Evolutionary conservation across 1,284 basidiomycete species (phyloP), one percentile per base, ranked within the genome.

Genomic region (Marasmius fiardii): DNA sequence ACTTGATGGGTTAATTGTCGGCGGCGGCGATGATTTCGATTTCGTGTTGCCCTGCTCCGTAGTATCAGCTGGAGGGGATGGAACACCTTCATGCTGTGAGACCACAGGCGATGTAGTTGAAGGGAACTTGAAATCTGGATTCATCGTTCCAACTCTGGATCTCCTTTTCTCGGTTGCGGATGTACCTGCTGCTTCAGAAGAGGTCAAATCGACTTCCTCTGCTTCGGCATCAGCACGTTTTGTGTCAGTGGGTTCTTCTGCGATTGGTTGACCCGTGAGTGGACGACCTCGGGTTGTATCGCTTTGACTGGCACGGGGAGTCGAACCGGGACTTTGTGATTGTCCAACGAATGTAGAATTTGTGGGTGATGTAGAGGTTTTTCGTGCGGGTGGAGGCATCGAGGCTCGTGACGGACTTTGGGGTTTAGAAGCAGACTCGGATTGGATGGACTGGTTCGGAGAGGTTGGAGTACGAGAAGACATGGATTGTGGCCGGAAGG

Each of bases 121-220:
- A 24, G 88, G 90, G 73, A 92, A 92, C 64, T 80, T 84, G 72
- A 92, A 92, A 57, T 85, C 80, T 57, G 76, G 81, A 65, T 89
- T 88, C 88, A 92, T 92, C 48, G 85, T 86, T 21, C 89, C 88
- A 51, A 64, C 67, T 48, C 67, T 70, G 57, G 72, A 76, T 64
- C 72, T 79, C 64, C 71, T 71, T 52, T 77, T 77, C 37, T 70
- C 58, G 31, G 68, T 65, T n/a, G 65, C 65, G 43, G 59, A 48
- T 26, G 60, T 64, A 35, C 55, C 56, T 56, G 58, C 45, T 41
- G 60, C 57, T 37, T 56, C 58, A 24, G 58, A 55, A 54, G 37
- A 53, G 51, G 61, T 56, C 21, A 61, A 60, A 41, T 62, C 63
- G 7, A 67, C 69, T 28, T 67, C 67, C 31, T 71, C 68, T 6